Evolutionary conservation across 1,284 basidiomycete genomes (phyloP), one percentile per base, ranked within the genome.

Genomic region (Tilletiopsis washingtonensis): DNA sequence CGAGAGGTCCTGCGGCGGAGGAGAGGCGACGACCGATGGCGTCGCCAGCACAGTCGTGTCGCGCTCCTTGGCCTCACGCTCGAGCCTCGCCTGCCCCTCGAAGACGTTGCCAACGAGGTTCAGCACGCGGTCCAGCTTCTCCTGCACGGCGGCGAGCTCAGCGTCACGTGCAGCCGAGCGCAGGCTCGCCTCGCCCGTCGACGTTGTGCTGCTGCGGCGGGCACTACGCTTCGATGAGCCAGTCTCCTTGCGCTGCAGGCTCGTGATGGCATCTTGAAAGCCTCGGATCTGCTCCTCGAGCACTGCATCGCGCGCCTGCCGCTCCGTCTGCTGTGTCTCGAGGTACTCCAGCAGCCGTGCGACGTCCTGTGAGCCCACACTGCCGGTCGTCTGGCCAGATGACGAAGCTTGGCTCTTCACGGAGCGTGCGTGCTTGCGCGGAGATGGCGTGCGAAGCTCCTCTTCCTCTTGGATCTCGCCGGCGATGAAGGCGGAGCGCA

Each of bases 101-200:
- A 59, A 52, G 14, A 60, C 54, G 26, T 56, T 53, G 49, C 56
- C 55, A 9, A 67, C 61, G 4, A 67, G 41, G n/a, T 58, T 51
- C 15, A 66, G 55, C 29, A 67, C 59, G 20, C 47, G 47, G 40
- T 66, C 65, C 20, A 67, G 49, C 50, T 64, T 66, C 47, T 57
- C 54, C 40, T 66, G 61, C 61, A 67, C 60, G 3, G 60, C 56
- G 12, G 57, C 57, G 15, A 67, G 51, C 40, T 62, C 62, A 9
- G 56, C 51, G n/a, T 21, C 40, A 42, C 27, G 21, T 5, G 42
- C 42, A n/a, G n/a, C n/a, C n/a, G n/a, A n/a, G n/a, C n/a, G n/a
- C n/a, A n/a, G n/a, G n/a, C n/a, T n/a, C 12, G 32, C 32, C 12
- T 34, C 12, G 17, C 3, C 32, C 12, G 32, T 34, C 32, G 32